Evolutionary conservation across 768 basidiomycete genomes (phyloP).

Genomic region (Lactarius evosmus): DNA sequence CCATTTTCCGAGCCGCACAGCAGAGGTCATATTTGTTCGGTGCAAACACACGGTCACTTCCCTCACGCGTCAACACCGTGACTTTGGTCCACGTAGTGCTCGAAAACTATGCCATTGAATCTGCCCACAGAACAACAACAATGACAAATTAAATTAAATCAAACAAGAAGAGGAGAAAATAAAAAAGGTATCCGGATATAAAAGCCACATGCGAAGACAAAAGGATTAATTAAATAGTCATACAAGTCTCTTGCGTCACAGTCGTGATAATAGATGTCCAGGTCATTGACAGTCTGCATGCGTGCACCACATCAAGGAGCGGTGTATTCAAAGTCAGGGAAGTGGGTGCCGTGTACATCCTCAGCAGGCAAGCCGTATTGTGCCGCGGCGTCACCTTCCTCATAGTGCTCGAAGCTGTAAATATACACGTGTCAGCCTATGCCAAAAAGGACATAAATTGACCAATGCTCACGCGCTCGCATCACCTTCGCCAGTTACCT

Average conservation of each 20-base stretch:
- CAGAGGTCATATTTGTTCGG: slow-evolving; percentile 23
- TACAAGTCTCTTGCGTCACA: slow-evolving; percentile 23
- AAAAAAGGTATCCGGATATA: slow-evolving; percentile 18
- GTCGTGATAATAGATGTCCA: slow-evolving; percentile 19
- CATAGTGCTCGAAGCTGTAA: slow-evolving; percentile 70
- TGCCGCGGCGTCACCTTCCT: slow-evolving; percentile 64
- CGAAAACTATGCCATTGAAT: background rate
- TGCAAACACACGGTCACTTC: slow-evolving; percentile 20
- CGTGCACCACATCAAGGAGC: slow-evolving; percentile 18
- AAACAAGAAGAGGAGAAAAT: background rate
- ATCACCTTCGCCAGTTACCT: slow-evolving; percentile 90
- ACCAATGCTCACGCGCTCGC: slow-evolving; percentile 76
- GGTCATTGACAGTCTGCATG: background rate
- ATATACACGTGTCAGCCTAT: background rate
- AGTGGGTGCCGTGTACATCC: slow-evolving; percentile 64
- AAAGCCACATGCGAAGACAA: slow-evolving; percentile 1
- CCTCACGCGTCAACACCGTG: background rate
- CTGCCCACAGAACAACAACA: background rate
- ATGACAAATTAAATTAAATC: background rate
- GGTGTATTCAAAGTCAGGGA: slow-evolving; percentile 80
- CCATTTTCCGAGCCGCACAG: slow-evolving; percentile 23
- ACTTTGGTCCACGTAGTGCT: background rate
- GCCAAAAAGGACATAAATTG: background rate
- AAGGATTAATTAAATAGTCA: slow-evolving; percentile 10
- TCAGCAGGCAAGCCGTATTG: slow-evolving; percentile 55